Percentiles rank a stretch among this genome's conserved stretches.
Evolutionary conservation across 2,329 filamentous ascomycete genomes (phyloP).

Genomic region (Penicillium sp.): DNA sequence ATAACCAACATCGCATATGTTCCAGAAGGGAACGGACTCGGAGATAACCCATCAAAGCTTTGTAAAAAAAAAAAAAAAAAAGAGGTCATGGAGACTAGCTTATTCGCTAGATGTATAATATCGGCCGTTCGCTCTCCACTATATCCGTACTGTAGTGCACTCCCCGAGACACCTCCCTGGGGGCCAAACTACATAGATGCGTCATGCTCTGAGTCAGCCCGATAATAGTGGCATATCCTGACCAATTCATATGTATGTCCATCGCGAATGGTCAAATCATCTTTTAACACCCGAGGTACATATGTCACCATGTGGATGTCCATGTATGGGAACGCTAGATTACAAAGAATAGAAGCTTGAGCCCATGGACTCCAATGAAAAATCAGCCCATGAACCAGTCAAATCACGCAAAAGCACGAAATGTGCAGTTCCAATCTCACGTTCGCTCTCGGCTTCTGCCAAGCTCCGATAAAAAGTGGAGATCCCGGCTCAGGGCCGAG

Average conservation of each 20-base stretch:
- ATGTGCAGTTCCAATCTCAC: neutral
- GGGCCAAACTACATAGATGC: neutral
- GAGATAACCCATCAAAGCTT: neutral
- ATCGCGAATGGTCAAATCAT: no score
- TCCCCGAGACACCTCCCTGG: neutral
- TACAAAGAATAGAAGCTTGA: neutral
- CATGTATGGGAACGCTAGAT: neutral
- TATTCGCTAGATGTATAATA: neutral
- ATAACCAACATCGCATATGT: neutral
- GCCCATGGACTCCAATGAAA: no score
- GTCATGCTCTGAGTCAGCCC: neutral
- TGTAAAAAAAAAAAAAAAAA: neutral
- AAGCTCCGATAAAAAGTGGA: neutral
- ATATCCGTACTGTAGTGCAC: neutral
- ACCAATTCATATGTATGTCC: neutral
- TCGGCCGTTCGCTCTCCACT: neutral
- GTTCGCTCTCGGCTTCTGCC: neutral
- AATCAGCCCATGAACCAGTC: neutral
- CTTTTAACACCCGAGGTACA: no score
- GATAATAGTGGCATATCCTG: neutral
- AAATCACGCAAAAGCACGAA: neutral
- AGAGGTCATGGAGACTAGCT: neutral
- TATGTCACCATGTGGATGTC: neutral
- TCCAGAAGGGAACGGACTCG: neutral
- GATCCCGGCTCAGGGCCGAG: neutral